Conservation (phyloP, 2,329 filamentous ascomycete species). For the Tolypocladium guangdongense region DNA sequence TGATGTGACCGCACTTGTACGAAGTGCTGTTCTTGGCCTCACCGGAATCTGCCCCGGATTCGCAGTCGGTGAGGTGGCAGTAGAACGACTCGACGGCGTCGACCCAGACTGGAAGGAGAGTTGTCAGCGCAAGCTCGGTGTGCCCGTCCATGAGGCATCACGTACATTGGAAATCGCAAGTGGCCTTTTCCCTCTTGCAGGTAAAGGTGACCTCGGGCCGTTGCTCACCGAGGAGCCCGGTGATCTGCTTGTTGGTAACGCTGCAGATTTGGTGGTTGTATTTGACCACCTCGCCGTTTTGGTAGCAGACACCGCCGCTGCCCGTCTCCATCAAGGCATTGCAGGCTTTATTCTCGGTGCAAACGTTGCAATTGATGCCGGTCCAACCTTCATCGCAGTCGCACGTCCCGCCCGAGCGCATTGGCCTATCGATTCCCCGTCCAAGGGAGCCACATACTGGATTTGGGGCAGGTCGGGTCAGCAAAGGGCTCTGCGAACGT, state of each 20-base stretch:
- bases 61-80: constrained; percentile 75
- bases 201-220: constrained; percentile 92
- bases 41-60: constrained; percentile 57
- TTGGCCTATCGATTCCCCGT: constrained; percentile 66
- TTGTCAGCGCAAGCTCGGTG: constrained; percentile 4
- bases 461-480: neutral
- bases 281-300: constrained; percentile 79
- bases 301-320: constrained; percentile 81
- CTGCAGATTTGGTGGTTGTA: constrained; percentile 97
- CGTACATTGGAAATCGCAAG: constrained; percentile 92
- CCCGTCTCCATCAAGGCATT: constrained; percentile 76
- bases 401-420: constrained; percentile 61
- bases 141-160: neutral
- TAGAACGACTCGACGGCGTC: constrained; percentile 93
- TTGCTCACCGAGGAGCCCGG: constrained; percentile 72
- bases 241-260: constrained; percentile 91
- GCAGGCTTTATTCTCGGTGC: constrained; percentile 72
- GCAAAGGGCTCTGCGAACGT: neutral
- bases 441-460: constrained; percentile 76
- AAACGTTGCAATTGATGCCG: constrained; percentile 97
- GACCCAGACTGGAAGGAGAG: constrained; percentile 64
- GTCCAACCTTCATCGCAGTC: constrained; percentile 88
- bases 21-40: constrained; percentile 66
- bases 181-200: constrained; percentile 61
- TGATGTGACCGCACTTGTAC: constrained; percentile 76